These are phyloP conservation scores for Sporothrix schenckii DNA, from an alignment of 2,329 filamentous ascomycete genomes.

Conservation along the genomic window DNA sequence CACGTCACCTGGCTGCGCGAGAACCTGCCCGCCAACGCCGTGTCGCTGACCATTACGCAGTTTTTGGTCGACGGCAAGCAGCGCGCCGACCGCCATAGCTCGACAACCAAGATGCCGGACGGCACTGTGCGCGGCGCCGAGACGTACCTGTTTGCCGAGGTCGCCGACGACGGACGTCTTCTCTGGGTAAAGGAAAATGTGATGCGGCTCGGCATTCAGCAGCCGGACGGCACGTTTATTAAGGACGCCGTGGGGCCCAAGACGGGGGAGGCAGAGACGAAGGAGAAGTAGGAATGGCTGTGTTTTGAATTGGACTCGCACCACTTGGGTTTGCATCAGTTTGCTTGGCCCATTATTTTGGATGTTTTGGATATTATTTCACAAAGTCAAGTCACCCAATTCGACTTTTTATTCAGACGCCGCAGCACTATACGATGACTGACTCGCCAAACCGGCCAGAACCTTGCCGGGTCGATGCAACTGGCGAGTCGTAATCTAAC, in stretches of 20 bases:
- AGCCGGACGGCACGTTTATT: slow-evolving; percentile 9
- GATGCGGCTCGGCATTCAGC: not conserved
- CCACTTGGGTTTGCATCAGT: no score
- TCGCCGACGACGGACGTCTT: slow-evolving; percentile 32
- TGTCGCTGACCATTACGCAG: slow-evolving; percentile 20
- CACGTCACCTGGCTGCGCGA: slow-evolving; percentile 32
- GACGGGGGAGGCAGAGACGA: not conserved
- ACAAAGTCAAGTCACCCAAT: not conserved
- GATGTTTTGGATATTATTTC: not conserved
- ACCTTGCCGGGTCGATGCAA: no score
- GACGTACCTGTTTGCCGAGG: slow-evolving; percentile 31
- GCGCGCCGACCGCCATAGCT: slow-evolving; percentile 30
- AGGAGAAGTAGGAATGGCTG: not conserved
- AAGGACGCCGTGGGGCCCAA: not conserved
- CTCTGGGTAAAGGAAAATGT: slow-evolving; percentile 30
- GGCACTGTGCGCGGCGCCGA: slow-evolving; percentile 25
- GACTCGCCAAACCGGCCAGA: not conserved
- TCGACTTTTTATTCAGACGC: not conserved
- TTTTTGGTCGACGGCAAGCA: slow-evolving; percentile 30
- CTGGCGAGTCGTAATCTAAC: not conserved
- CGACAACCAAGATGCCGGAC: slow-evolving; percentile 21
- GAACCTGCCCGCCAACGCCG: slow-evolving; percentile 18
- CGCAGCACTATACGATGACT: not conserved
- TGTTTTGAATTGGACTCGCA: no score
- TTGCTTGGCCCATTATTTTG: no score